Percentiles rank a stretch among this genome's conserved stretches.
phyloP scores from a whole-genome alignment of 106 monocot genomes.

The Dendrobium nobile region DNA sequence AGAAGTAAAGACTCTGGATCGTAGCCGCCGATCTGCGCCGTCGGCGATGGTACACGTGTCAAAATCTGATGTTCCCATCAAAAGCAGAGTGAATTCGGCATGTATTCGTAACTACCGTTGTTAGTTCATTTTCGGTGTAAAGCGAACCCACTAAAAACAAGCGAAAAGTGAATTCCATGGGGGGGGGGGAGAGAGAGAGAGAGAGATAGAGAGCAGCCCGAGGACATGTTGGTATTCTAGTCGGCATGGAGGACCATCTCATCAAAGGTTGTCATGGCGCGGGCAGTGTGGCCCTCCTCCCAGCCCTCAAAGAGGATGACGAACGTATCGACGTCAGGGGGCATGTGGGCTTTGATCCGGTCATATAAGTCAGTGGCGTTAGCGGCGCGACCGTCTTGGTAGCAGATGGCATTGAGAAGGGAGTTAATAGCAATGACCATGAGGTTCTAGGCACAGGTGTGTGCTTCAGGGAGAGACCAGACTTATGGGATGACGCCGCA shows the following conservation, averaged over 20 bases:
- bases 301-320: constrained; percentile 68
- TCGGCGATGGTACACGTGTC: too few relatives aligned
- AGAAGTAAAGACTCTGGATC: too few relatives aligned
- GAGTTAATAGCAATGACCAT: constrained; percentile 58
- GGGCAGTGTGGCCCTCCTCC: constrained; percentile 44
- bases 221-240: constrained; percentile 45
- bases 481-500: constrained; percentile 44
- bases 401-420: constrained; percentile 55
- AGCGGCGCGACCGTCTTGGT: constrained; percentile 16
- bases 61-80: too few relatives aligned
- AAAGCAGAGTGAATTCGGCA: too few relatives aligned
- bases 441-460: constrained; percentile 50
- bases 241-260: constrained; percentile 69
- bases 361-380: constrained; percentile 57
- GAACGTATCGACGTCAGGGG: constrained; percentile 59
- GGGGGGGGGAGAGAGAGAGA: too few relatives aligned
- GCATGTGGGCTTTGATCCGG: constrained; percentile 27
- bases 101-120: too few relatives aligned
- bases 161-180: too few relatives aligned
- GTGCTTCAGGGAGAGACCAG: constrained; percentile 35
- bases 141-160: too few relatives aligned
- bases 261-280: constrained; percentile 61
- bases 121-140: too few relatives aligned
- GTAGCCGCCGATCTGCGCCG: too few relatives aligned
- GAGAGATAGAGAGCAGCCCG: too few relatives aligned